Percentiles rank a stretch among this genome's conserved stretches.
Conservation (phyloP, 805 yeast genomes). For the Scheffersomyces amazonensis region DNA sequence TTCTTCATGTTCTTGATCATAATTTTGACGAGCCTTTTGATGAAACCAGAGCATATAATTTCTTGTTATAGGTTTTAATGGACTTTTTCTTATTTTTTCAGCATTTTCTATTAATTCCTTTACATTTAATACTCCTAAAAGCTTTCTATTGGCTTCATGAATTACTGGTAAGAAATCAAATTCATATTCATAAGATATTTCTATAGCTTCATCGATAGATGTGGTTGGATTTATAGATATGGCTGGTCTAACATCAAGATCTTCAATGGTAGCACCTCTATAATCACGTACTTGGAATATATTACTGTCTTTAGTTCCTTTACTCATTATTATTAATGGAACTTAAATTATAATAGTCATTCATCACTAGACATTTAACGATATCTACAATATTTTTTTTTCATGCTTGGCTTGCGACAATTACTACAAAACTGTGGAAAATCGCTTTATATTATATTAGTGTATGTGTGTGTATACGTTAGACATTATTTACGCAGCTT, state of each 20-base stretch:
- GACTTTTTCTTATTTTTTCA: conserved; percentile 17
- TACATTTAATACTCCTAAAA: conserved; percentile 49
- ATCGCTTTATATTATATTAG: too few relatives aligned
- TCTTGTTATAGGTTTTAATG: conserved; percentile 24
- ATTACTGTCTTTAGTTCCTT: too few relatives aligned
- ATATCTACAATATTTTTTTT: too few relatives aligned
- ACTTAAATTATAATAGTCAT: too few relatives aligned
- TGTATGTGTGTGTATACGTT: too few relatives aligned
- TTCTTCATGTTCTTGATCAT: conserved; percentile 19
- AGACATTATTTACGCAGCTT: conserved; percentile 41
- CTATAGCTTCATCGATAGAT: conserved; percentile 47
- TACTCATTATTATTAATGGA: too few relatives aligned
- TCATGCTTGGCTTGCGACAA: too few relatives aligned
- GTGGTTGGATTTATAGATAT: conserved; percentile 49
- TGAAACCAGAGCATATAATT: conserved; percentile 44
- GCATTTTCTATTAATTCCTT: conserved; percentile 36
- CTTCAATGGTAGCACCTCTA: conserved; percentile 56
- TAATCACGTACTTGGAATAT: conserved; percentile 38
- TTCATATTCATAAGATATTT: conserved; percentile 53
- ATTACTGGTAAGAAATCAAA: conserved; percentile 56
- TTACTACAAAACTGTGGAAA: too few relatives aligned
- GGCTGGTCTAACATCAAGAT: conserved; percentile 58
- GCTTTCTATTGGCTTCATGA: conserved; percentile 40
- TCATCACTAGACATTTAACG: too few relatives aligned
- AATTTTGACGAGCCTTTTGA: conserved; percentile 31